Conservation (phyloP, 768 basidiomycete species). For the Leccinum aurantiacum region DNA sequence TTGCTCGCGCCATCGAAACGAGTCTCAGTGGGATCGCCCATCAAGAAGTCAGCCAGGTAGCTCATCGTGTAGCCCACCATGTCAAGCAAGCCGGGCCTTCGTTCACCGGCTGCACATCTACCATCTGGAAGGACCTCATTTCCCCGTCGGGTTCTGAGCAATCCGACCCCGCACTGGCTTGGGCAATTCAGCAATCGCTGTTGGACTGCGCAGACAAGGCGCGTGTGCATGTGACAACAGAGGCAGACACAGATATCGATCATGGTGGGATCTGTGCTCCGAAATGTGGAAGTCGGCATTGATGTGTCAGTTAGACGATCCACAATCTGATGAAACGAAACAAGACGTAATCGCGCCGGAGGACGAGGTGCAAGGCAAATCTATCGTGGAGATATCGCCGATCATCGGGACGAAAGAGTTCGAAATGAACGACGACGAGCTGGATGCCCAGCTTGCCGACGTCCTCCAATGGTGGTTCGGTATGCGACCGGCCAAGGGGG, state of each 20-base stretch:
- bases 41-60: conserved; percentile 5
- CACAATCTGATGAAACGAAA: background rate
- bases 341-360: background rate
- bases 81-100: conserved; percentile 8
- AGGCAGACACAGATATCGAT: background rate
- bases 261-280: conserved; percentile 12
- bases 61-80: conserved; percentile 8
- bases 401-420: conserved; percentile 72
- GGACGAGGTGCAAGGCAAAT: background rate
- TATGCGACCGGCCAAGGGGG: conserved; percentile 65
- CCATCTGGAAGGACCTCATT: conserved; percentile 12
- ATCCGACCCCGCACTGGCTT: conserved; percentile 26
- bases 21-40: conserved; percentile 37
- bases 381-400: conserved; percentile 20
- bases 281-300: background rate
- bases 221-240: background rate
- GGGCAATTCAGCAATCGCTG: conserved; percentile 33
- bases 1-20: conserved; percentile 47
- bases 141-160: conserved; percentile 1
- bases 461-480: conserved; percentile 79
- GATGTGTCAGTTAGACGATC: conserved; percentile 9
- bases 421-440: conserved; percentile 46
- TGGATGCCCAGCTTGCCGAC: conserved; percentile 53
- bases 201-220: conserved; percentile 14
- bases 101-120: conserved; percentile 3